Evolutionary conservation across 768 basidiomycete genomes (phyloP), one percentile per base, ranked within the genome.

Genomic region (Pleurotus citrinopileatus): DNA sequence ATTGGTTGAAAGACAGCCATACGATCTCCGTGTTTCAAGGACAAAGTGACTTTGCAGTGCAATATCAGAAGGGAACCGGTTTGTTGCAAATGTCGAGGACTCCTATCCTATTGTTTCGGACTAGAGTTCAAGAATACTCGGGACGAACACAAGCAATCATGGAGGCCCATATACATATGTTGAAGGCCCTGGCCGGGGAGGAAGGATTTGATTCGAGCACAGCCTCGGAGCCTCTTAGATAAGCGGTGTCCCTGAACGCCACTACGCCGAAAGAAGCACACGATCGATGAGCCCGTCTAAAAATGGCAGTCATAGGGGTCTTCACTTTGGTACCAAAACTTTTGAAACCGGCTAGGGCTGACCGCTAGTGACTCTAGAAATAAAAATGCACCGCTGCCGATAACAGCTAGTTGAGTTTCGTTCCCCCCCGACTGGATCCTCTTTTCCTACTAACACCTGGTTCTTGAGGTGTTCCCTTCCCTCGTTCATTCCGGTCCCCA

Each of bases 401-500:
- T 47, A 13, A 13, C 19, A 7, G 32, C 32, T n/a, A 32, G 25
- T 29, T 29, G 25, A 26, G n/a, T 28, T 22, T 42, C 36, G 28
- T 55, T 20, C 26, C 22, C 37, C 48, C 25, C n/a, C 37, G 40
- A 10, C 29, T 42, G 46, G 29, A 28, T 40, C 23, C 22, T 26
- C 48, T 32, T 22, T 48, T 13, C 40, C 43, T 19, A 44, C n/a
- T n/a, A n/a, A 22, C 53, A 27, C 29, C 53, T 43, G n/a, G 38
- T 48, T 26, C 15, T 46, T 44, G 25, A 54, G 50, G 29, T 23
- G 50, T 56, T 54, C 40, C 45, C 52, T 58, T 56, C 56, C 52
- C 52, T 53, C 43, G 53, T 42, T 10, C 55, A 48, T 53, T 50
- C 66, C 63, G 60, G 59, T 70, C 46, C 65, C 65, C 54, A 61